A percentile compares a stretch with the other conserved stretches of the same genome.
phyloP scores from a whole-genome alignment of 1,139 yeast genomes.

The Pichia terricola region DNA sequence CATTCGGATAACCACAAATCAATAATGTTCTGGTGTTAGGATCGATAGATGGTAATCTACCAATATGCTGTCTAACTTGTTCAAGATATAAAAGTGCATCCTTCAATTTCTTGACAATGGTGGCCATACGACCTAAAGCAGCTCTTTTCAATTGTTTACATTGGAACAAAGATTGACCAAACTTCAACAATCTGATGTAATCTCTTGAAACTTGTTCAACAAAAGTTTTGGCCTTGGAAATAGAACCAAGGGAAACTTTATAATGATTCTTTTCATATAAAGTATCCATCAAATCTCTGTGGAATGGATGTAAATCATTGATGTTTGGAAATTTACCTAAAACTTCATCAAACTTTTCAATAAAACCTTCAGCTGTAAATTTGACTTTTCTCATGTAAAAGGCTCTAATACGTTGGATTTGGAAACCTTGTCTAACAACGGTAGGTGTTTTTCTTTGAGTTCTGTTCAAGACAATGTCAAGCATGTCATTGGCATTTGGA shows the following conservation, averaged over 20 bases:
- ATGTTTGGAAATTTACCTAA: constrained; percentile 89
- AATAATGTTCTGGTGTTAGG: constrained; percentile 96
- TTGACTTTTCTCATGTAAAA: constrained; percentile 97
- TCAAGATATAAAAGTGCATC: constrained; percentile 90
- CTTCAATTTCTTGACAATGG: constrained; percentile 87
- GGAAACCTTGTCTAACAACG: constrained; percentile 93
- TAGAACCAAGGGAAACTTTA: constrained; percentile 93
- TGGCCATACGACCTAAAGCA: constrained; percentile 99
- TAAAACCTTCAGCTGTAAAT: constrained; percentile 91
- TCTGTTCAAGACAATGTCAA: constrained; percentile 93
- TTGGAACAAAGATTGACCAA: constrained; percentile 95
- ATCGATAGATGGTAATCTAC: constrained; percentile 95
- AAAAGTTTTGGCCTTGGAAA: constrained; percentile 86
- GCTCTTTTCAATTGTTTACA: constrained; percentile 98
- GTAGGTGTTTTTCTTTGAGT: constrained; percentile 99
- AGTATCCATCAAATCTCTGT: constrained; percentile 95
- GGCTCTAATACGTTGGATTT: constrained; percentile 93
- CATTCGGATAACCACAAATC: constrained; percentile 98
- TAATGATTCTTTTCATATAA: constrained; percentile 96
- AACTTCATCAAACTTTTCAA: constrained; percentile 81
- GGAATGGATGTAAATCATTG: constrained; percentile 97
- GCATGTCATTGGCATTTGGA: constrained; percentile 81
- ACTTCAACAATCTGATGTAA: constrained; percentile 84
- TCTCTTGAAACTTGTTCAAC: constrained; percentile 95
- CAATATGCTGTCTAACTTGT: constrained; percentile 98